A percentile compares a stretch with the other conserved stretches of the same genome.
Conservation (phyloP, 768 basidiomycete species). For the Gyrodon lividus region DNA sequence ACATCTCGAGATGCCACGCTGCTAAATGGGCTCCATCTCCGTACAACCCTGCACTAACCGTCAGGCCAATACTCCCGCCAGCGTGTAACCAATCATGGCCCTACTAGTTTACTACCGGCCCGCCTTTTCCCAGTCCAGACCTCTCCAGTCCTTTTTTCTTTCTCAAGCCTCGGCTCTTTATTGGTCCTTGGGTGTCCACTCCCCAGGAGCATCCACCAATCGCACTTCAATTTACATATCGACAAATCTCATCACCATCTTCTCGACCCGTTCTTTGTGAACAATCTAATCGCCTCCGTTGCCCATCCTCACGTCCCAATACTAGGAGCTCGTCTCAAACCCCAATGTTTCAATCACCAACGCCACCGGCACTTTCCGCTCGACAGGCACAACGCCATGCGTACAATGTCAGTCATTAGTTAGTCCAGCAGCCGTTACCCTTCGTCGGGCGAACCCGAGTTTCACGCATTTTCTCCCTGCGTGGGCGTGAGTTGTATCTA, state of each 20-base stretch:
- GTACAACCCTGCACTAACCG: conserved; percentile 25
- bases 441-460: no score
- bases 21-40: no score
- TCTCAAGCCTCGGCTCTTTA: neutral
- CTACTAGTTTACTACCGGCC: neutral
- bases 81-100: neutral
- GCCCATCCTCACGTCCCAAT: conserved; percentile 2
- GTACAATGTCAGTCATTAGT: no score
- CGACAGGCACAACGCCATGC: neutral
- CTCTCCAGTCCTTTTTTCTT: neutral
- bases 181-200: no score
- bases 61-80: conserved; percentile 18
- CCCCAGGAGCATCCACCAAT: no score
- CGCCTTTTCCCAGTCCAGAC: neutral
- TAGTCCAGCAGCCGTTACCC: no score
- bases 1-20: conserved; percentile 9
- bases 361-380: conserved; percentile 30
- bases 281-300: conserved; percentile 3
- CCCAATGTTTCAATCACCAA: no score
- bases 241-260: neutral
- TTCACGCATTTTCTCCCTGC: no score
- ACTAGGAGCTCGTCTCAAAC: no score
- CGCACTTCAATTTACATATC: neutral
- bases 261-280: conserved; percentile 3
- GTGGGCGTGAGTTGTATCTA: no score